phyloP scores from a whole-genome alignment of 2,329 filamentous ascomycete genomes.

The Phaeosphaeriaceae sp. region DNA sequence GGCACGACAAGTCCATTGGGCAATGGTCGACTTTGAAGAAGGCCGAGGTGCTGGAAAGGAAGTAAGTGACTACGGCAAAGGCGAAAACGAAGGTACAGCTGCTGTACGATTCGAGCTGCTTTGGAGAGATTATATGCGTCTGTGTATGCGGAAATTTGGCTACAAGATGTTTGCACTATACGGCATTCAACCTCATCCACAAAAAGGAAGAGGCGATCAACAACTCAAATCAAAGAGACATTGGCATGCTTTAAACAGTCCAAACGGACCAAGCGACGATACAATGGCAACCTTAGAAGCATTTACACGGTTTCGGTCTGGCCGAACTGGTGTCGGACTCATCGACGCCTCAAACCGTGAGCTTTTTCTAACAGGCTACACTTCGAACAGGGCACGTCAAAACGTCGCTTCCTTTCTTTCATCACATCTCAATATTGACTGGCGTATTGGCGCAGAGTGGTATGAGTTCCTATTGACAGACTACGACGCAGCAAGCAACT shows the following conservation, averaged over 20 bases:
- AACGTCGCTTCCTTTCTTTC: conserved; percentile 77
- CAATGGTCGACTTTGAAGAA: conserved; percentile 72
- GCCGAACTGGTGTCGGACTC: conserved; percentile 75
- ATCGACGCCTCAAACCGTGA: conserved; percentile 81
- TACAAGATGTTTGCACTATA: conserved; percentile 67
- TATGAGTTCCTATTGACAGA: conserved; percentile 78
- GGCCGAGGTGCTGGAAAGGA: conserved; percentile 52
- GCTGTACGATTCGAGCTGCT: conserved; percentile 75
- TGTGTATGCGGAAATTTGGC: conserved; percentile 75
- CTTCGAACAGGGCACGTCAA: conserved; percentile 76
- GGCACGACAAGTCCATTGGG: conserved; percentile 73
- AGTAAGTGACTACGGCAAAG: conserved; percentile 65
- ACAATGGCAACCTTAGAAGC: conserved; percentile 50
- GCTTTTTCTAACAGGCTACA: conserved; percentile 76
- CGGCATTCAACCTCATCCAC: conserved; percentile 61
- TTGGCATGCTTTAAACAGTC: conserved; percentile 36
- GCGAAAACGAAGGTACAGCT: conserved; percentile 74
- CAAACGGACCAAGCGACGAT: conserved; percentile 48
- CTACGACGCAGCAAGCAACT: conserved; percentile 78
- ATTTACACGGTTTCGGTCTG: conserved; percentile 66
- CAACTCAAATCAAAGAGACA: conserved; percentile 49
- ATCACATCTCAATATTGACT: conserved; percentile 77
- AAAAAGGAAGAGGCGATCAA: conserved; percentile 33
- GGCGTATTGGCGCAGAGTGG: conserved; percentile 82
- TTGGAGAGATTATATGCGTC: conserved; percentile 80